Evolutionary conservation across 352 stramenopile genomes (phyloP).

Genomic region (Phytophthora brassicae): DNA sequence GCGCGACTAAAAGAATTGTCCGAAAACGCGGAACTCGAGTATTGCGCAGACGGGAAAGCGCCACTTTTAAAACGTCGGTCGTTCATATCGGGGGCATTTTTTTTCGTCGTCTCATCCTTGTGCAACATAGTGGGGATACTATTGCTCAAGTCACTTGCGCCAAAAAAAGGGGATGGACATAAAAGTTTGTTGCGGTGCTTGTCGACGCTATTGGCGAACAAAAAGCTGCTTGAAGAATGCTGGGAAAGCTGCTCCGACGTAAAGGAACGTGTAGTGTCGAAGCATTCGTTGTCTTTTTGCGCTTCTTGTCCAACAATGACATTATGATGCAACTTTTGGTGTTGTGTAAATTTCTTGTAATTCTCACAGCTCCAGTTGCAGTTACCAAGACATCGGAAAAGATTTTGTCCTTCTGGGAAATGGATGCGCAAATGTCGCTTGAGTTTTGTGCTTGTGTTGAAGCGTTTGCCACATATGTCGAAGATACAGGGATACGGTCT

Average conservation of each 20-base stretch:
- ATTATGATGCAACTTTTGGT: constrained; percentile 78
- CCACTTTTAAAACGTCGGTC: constrained; percentile 24
- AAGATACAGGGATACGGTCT: constrained; percentile 82
- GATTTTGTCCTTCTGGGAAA: constrained; percentile 73
- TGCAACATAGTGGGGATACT: constrained; percentile 40
- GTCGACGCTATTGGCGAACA: constrained; percentile 36
- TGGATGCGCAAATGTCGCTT: constrained; percentile 89
- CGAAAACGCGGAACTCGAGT: constrained; percentile 23
- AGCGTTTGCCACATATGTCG: constrained; percentile 76
- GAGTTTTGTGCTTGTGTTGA: constrained; percentile 89
- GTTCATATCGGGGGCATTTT: constrained; percentile 35
- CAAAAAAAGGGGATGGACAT: constrained; percentile 35
- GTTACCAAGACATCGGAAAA: constrained; percentile 66
- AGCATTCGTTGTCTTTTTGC: constrained; percentile 48
- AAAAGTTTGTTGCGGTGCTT: constrained; percentile 49
- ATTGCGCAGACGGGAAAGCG: constrained; percentile 31
- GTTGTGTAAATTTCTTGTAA: constrained; percentile 81
- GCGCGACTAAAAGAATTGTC: constrained; percentile 30
- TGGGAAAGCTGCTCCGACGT: too few relatives aligned
- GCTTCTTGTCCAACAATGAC: constrained; percentile 47
- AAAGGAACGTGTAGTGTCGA: constrained; percentile 28
- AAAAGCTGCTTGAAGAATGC: constrained; percentile 34
- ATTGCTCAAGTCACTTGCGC: constrained; percentile 22
- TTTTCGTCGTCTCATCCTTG: constrained; percentile 47
- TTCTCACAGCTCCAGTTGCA: constrained; percentile 77